Base-by-base conservation (phyloP, 2,329 filamentous ascomycete species). In the Orbilia quercus region DNA sequence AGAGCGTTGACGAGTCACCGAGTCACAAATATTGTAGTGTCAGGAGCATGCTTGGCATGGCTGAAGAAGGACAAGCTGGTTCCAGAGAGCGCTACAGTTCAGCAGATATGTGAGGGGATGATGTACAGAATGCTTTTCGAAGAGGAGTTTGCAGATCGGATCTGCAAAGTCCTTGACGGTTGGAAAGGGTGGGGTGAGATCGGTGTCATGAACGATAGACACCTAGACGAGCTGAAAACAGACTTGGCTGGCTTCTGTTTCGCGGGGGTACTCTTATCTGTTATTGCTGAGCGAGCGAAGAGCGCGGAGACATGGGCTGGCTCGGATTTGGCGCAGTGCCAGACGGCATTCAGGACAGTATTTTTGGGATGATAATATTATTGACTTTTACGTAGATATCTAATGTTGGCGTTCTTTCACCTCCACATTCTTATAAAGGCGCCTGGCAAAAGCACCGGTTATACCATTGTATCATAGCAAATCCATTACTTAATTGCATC, bases 121-220 rank as follows among this genome's bases (percentile, higher is more conserved):
- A 78, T 87, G 7, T 84, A 85, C 75, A 81, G 81, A 34, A 86
- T 87, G 84, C 81, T 87, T 0, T 81, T 82, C 1, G 83, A 87
- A 42, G 81, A 81, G 9, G 77, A 80, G 62, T 84, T 84, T 51
- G 77, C 85, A 0, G 75, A 76, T 0, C 76, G 76, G 0, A 69
- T 86, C 1, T 83, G 80, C 69, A 75, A 77, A 31, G 82, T 85
- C 78, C 76, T 87, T 31, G 84, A 86, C 65, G 76, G 78, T 40
- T 87, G 85, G 85, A 85, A 83, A 78, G 80, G 81, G 0, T 87
- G 85, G 84, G 82, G 84, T 1, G 84, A 86, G 28, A 83, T 84
- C 63, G 84, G 84, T 6, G 85, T 85, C 6, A 85, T 87, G 83
- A 74, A 74, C n/a, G 70, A 74, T 47, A 62, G 70, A 28, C 70